Evolutionary conservation across 805 yeast species (phyloP), one percentile per base, ranked within the genome.

Genomic region (Metschnikowia borealis): DNA sequence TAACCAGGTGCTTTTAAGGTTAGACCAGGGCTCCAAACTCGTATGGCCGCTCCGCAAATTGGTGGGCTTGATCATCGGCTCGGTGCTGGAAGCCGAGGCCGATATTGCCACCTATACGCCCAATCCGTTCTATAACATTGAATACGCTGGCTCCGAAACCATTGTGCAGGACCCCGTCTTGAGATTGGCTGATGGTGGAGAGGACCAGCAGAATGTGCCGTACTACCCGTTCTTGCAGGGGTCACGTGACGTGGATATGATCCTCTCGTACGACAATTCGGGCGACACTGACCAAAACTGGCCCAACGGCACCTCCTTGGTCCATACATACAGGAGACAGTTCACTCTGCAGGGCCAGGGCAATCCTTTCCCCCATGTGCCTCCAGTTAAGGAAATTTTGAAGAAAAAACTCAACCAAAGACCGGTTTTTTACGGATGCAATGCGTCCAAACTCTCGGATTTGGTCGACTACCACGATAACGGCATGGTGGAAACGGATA

Each of bases 171-270:
- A 75, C 43, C 71, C 71, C 4, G 64, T 74, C 21, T 69, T 86
- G 39, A 77, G 70, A 59, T 71, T 87, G 52, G 89, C 81, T 31
- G 95, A 87, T 62, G 95, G 95, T 39, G 95, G 94, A 32, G 89
- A 84, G 63, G 92, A 87, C 63, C 49, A 75, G 7, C 89, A 85
- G 64, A 85, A 85, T 59, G 73, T 87, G 15, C 94, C 95, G 0
- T 64, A 84, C 36, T 69, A 77, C 31, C 88, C 92, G 2, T 71
- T 87, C 46, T 59, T 85, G 26, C 85, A 84, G 56, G 79, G 81
- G 5, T 78, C 79, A 41, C 73, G 90, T 63, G 67, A 75, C 13
- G 70, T 85, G 33, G 94, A 87, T 62, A 71, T 82, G 13, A 69
- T 87, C 6, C 74, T 87, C 55, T 85, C 91, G 0, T 81, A 66